phyloP scores from a whole-genome alignment of 169 alveolate genomes.

The Babesia gibsoni region DNA sequence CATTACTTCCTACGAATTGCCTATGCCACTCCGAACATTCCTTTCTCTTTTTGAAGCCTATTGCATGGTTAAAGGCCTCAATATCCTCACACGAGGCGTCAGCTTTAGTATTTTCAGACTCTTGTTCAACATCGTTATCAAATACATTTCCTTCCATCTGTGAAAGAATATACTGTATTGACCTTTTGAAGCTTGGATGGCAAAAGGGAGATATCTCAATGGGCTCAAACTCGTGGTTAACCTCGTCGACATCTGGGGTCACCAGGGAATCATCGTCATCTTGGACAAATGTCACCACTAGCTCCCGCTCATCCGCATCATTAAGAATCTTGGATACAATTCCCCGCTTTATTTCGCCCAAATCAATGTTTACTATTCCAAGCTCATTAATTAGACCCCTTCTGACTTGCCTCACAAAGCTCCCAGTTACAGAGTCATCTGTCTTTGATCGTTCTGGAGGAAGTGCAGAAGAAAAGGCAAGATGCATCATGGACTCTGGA shows the following conservation, averaged over 20 bases:
- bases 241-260: not conserved
- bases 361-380: slow-evolving; percentile 3
- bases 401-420: not conserved
- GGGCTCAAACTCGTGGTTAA: not conserved
- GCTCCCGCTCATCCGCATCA: slow-evolving; percentile 9
- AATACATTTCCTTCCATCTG: not conserved
- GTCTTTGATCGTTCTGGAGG: not conserved
- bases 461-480: not conserved
- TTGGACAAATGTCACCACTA: not conserved
- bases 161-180: not conserved
- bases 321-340: not conserved
- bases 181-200: not conserved
- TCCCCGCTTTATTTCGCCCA: not conserved
- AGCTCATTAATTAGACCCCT: not conserved
- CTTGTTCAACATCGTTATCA: not conserved
- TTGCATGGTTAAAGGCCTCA: slow-evolving; percentile 1
- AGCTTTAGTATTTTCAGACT: not conserved
- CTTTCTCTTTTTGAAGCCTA: slow-evolving; percentile 1
- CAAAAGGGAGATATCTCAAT: not conserved
- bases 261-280: not conserved
- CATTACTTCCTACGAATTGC: too few species aligned
- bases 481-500: not conserved
- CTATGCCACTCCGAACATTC: too few species aligned
- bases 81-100: not conserved
- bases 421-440: not conserved